Evolutionary conservation across 495 filamentous ascomycete species (phyloP).

Genomic region (Cetradonia linearis): DNA sequence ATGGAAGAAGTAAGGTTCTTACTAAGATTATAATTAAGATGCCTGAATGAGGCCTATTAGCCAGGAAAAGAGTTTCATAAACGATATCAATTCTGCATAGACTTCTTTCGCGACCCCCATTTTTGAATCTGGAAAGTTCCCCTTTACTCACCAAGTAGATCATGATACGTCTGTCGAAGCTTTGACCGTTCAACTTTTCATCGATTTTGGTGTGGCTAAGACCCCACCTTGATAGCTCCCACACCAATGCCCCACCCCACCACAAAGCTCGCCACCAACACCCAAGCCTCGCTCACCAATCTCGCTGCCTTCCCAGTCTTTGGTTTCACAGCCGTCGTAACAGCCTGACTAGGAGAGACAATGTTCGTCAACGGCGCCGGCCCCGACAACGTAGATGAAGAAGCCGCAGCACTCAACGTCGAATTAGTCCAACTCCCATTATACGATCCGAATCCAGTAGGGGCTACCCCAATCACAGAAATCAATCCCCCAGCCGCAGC

Average conservation of each 20-base stretch:
- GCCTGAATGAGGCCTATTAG: no score
- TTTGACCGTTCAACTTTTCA: no score
- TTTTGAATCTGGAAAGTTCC: no score
- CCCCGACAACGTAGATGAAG: background rate
- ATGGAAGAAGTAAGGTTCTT: no score
- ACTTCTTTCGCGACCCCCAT: no score
- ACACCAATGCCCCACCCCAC: background rate
- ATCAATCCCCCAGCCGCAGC: slow-evolving; percentile 2
- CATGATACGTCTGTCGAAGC: no score
- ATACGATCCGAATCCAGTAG: background rate
- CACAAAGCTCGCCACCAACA: background rate
- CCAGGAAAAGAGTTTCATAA: no score
- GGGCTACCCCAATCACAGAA: background rate
- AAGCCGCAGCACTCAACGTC: background rate
- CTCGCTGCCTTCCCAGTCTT: background rate
- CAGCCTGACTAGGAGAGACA: background rate
- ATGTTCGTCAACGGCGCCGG: background rate
- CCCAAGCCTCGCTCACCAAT: background rate
- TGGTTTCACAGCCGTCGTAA: background rate
- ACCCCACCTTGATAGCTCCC: background rate
- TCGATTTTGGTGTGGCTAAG: no score
- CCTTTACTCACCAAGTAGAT: no score
- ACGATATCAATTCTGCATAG: no score
- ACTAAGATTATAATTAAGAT: no score
- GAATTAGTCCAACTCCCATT: background rate